Evolutionary conservation across 768 basidiomycete species (phyloP), one percentile per base, ranked within the genome.

Genomic region (Russula sp.): DNA sequence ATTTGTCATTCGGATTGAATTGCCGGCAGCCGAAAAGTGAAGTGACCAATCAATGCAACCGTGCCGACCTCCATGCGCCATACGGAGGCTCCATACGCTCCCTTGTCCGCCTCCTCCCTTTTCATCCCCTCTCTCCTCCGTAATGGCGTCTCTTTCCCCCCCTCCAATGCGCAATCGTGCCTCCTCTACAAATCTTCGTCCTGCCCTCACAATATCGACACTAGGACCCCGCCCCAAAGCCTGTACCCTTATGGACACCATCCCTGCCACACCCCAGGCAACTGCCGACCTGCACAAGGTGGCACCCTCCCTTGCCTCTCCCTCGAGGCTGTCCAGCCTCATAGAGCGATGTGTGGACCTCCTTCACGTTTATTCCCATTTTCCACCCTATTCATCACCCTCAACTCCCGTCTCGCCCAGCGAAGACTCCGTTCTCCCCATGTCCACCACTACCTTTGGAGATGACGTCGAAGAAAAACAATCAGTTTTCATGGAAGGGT

Each of bases 131-230:
- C 26, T 52, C 51, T 40, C 50, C 5, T 7, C 20, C n/a, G 24
- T n/a, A 24, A 74, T 73, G 70, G 65, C 73, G 61, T 68, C 71
- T 57, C 72, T 75, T 62, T 64, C 72, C 63, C 74, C 75, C 64
- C 81, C 82, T 51, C 78, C 77, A 59, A 74, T 75, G 44, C 82
- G 83, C 71, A 77, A 77, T 71, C 83, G 84, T 61, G 83, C 85
- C 0, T 85, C 82, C 52, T 87, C 86, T 50, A 83, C 83, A 28
- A 82, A 78, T 67, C 79, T 87, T 54, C 78, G 82, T 38, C 80
- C 83, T 38, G 75, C 80, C 11, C 71, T 84, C 57, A 79, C 85
- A 51, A 73, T 83, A 69, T 73, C 75, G 68, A 77, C 84, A 62
- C 80, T 85, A 55, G 85, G 83, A 48, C 78, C 83, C 62, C 73